A percentile compares a stretch with the other conserved stretches of the same genome.
Evolutionary conservation across 1,139 yeast genomes (phyloP).

Genomic region (Geotrichum histeridarum): DNA sequence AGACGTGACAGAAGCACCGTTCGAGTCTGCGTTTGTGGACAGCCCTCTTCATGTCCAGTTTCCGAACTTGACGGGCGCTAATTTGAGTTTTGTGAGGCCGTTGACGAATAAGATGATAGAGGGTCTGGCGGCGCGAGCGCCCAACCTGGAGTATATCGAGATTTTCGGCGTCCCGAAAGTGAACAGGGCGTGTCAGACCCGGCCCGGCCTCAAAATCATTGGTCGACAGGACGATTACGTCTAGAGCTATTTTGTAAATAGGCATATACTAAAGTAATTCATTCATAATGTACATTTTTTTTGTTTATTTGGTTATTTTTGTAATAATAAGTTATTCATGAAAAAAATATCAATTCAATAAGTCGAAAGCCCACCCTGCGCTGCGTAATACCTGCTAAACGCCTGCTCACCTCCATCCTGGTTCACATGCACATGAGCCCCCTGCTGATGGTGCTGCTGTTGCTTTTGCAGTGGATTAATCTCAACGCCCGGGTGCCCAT

Average conservation of each 20-base stretch:
- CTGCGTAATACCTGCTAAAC: constrained; percentile 2
- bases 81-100: constrained; percentile 70
- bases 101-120: constrained; percentile 61
- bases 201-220: constrained; percentile 55
- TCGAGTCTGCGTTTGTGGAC: constrained; percentile 43
- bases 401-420: constrained; percentile 1
- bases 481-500: constrained; percentile 37
- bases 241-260: background rate
- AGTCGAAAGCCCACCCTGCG: constrained; percentile 5
- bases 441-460: constrained; percentile 8
- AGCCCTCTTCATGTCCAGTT: constrained; percentile 32
- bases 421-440: constrained; percentile 3
- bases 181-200: constrained; percentile 41
- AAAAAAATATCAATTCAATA: background rate
- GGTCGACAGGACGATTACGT: constrained; percentile 65
- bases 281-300: background rate
- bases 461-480: constrained; percentile 23
- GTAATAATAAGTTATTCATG: background rate
- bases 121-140: constrained; percentile 52
- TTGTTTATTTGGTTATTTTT: background rate
- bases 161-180: constrained; percentile 75
- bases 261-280: background rate
- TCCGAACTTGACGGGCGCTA: constrained; percentile 59
- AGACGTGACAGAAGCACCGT: constrained; percentile 48
- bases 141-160: constrained; percentile 59